phyloP scores from a whole-genome alignment of 768 basidiomycete species.

The Mycena crocata region DNA sequence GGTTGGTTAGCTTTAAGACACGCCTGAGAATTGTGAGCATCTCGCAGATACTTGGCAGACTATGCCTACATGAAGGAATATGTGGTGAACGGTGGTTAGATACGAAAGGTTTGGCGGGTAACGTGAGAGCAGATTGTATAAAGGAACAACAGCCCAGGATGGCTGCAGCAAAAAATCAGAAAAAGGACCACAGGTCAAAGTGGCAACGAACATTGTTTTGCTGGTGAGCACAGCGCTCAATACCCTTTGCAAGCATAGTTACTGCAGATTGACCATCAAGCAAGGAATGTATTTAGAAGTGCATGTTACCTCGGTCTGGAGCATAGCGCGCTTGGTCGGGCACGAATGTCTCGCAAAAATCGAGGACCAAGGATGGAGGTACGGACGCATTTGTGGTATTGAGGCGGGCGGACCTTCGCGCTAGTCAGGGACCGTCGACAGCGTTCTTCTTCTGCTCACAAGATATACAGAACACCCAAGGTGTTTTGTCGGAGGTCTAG shows the following conservation, averaged over 20 bases:
- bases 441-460: too few relatives aligned
- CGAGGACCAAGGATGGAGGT: constrained; percentile 56
- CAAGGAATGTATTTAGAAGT: constrained; percentile 7
- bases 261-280: constrained; percentile 53
- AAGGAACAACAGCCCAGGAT: constrained; percentile 63
- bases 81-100: constrained; percentile 77
- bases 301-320: constrained; percentile 71
- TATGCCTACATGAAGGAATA: constrained; percentile 69
- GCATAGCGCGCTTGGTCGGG: constrained; percentile 73
- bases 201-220: constrained; percentile 59
- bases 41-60: background rate
- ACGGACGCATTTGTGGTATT: constrained; percentile 50
- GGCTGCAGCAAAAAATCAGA: constrained; percentile 40
- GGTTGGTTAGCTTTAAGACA: constrained; percentile 69
- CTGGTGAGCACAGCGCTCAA: constrained; percentile 61
- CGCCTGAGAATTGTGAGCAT: constrained; percentile 51
- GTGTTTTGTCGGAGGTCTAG: constrained; percentile 69
- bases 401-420: constrained; percentile 69
- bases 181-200: background rate
- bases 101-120: constrained; percentile 68
- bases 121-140: constrained; percentile 69
- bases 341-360: constrained; percentile 73
- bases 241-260: constrained; percentile 72
- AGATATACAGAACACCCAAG: constrained; percentile 74
- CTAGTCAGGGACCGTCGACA: background rate